A percentile compares a stretch with the other conserved stretches of the same genome.
Evolutionary conservation across 1,284 basidiomycete genomes (phyloP).

Genomic region (Neonothopanus nambi): DNA sequence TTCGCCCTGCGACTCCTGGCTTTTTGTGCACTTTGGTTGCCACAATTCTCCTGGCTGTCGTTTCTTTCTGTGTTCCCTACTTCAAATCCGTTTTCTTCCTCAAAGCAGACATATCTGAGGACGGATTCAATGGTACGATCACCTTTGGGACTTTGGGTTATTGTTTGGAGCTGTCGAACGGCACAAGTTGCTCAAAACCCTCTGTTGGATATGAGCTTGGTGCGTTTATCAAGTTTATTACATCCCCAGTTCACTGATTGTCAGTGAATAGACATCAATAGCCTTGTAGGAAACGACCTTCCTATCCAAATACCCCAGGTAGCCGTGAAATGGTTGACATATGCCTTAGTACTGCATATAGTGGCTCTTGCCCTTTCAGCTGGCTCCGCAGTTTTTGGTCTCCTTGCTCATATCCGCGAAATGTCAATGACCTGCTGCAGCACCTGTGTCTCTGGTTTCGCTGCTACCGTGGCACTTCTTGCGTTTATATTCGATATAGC

Average conservation of each 20-base stretch:
- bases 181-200: constrained; percentile 74
- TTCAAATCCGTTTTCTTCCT: constrained; percentile 86
- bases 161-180: constrained; percentile 58
- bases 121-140: constrained; percentile 57
- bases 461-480: constrained; percentile 69
- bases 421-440: constrained; percentile 86
- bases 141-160: constrained; percentile 87
- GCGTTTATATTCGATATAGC: constrained; percentile 88
- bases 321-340: constrained; percentile 88
- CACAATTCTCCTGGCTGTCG: constrained; percentile 74
- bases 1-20: constrained; percentile 83
- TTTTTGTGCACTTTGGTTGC: constrained; percentile 78
- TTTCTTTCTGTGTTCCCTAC: constrained; percentile 84
- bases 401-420: constrained; percentile 83
- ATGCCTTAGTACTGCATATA: constrained; percentile 85
- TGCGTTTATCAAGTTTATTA: constrained; percentile 37
- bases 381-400: constrained; percentile 73
- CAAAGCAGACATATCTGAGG: constrained; percentile 61
- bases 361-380: constrained; percentile 75
- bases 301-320: constrained; percentile 72
- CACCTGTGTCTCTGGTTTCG: constrained; percentile 78
- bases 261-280: constrained; percentile 67
- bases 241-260: background rate
- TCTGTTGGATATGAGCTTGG: constrained; percentile 83
- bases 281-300: constrained; percentile 67